Evolutionary conservation across 1,284 basidiomycete genomes (phyloP).

Genomic region (Trichosporon sp.): DNA sequence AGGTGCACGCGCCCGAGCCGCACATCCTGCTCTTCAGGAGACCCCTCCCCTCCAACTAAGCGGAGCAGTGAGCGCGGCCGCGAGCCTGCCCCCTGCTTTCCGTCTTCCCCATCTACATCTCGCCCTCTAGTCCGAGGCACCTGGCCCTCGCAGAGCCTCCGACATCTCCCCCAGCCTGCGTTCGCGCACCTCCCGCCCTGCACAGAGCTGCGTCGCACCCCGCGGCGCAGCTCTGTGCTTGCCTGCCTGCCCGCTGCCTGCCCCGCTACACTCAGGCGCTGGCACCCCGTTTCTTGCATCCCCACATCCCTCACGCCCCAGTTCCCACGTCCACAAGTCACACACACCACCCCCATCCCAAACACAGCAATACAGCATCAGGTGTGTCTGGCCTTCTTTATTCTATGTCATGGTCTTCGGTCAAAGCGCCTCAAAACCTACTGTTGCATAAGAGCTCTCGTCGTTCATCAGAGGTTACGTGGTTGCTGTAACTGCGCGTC

Average conservation of each 20-base stretch:
- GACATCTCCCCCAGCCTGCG: neutral
- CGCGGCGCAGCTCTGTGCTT: too few relatives aligned
- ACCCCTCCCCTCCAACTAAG: neutral
- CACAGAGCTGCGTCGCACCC: too few relatives aligned
- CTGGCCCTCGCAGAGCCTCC: too few relatives aligned
- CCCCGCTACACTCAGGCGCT: too few relatives aligned
- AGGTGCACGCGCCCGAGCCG: conserved; percentile 87
- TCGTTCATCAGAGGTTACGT: too few relatives aligned
- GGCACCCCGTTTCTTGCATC: neutral
- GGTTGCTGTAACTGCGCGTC: too few relatives aligned
- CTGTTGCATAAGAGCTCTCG: too few relatives aligned
- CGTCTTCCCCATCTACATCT: neutral
- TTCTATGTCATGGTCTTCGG: neutral
- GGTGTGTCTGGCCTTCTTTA: neutral
- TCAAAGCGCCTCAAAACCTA: neutral
- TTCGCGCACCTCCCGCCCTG: neutral
- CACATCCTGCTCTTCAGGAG: conserved; percentile 48
- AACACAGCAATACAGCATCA: neutral
- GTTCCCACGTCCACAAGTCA: neutral
- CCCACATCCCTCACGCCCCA: too few relatives aligned
- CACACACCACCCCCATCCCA: neutral
- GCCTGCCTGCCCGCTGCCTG: neutral
- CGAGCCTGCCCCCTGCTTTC: neutral
- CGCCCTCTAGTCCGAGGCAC: too few relatives aligned
- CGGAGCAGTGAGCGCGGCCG: neutral